Conservation (phyloP, 306 rosid species). For the Dryas octopetala region DNA sequence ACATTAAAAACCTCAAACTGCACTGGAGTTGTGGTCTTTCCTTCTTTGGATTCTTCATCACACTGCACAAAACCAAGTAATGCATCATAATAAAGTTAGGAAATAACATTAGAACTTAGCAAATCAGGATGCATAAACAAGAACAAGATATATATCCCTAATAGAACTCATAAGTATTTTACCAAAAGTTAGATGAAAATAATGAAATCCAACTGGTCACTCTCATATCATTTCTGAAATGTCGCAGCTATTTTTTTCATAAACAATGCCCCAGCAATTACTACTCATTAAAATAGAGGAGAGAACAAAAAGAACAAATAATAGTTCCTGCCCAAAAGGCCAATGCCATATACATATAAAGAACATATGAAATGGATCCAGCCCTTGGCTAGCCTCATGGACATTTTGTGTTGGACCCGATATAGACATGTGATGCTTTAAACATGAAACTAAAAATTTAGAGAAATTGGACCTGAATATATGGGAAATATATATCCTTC, state of each 20-base stretch:
- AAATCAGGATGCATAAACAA: not conserved
- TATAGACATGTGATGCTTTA: not conserved
- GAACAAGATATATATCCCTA: not conserved
- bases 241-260: not conserved
- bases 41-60: slow-evolving; percentile 42
- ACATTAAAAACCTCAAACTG: slow-evolving; percentile 50
- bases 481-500: slow-evolving; percentile 68
- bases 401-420: not conserved
- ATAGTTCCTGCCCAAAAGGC: not conserved
- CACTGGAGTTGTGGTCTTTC: slow-evolving; percentile 54
- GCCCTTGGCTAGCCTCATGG: not conserved
- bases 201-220: not conserved
- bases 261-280: not conserved
- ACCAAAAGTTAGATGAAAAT: not conserved
- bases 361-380: not conserved
- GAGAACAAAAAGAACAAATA: not conserved
- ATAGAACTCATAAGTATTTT: not conserved
- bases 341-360: not conserved
- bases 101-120: not conserved
- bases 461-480: slow-evolving; percentile 53
- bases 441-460: not conserved
- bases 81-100: not conserved
- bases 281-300: not conserved
- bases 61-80: slow-evolving; percentile 40
- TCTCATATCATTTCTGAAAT: not conserved